Percentiles rank a stretch among this genome's conserved stretches.
phyloP scores from a whole-genome alignment of 176 grass and related monocot species.

The Ananas comosus region DNA sequence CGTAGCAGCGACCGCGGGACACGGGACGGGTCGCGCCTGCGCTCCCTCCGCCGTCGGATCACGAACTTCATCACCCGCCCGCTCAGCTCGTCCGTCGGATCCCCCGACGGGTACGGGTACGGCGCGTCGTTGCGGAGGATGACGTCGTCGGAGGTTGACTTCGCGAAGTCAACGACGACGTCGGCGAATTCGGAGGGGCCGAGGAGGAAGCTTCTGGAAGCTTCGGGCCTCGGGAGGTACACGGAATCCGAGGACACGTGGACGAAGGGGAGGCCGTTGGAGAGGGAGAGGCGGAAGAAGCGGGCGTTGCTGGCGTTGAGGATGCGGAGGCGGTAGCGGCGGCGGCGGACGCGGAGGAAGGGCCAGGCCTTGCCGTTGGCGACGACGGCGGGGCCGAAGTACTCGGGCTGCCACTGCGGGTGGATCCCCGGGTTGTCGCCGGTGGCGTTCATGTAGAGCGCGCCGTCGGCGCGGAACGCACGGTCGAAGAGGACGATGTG shows the following conservation, averaged over 20 bases:
- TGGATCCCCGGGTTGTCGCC: constrained; percentile 57
- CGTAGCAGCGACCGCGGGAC: constrained; percentile 35
- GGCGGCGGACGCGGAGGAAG: constrained; percentile 40
- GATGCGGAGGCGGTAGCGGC: constrained; percentile 65
- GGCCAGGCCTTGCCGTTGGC: constrained; percentile 78
- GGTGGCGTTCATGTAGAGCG: constrained; percentile 57
- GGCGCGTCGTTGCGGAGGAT: constrained; percentile 52
- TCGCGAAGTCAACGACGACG: constrained; percentile 36
- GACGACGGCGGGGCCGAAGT: constrained; percentile 45
- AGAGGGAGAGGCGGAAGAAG: constrained; percentile 48
- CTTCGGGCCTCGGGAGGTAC: constrained; percentile 45
- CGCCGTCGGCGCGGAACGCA: constrained; percentile 36
- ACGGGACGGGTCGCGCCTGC: constrained; percentile 18
- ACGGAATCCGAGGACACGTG: constrained; percentile 48
- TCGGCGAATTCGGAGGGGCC: constrained; percentile 46
- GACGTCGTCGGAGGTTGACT: background rate
- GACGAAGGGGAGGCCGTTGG: constrained; percentile 28
- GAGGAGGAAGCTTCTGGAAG: constrained; percentile 31
- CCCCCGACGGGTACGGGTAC: constrained; percentile 61
- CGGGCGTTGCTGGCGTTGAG: constrained; percentile 77
- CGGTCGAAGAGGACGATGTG: constrained; percentile 57
- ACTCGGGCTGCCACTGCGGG: constrained; percentile 88
- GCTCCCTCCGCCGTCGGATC: constrained; percentile 21
- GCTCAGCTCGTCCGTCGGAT: constrained; percentile 47
- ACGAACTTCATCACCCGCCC: constrained; percentile 71